These are phyloP conservation scores for Silene latifolia DNA, from an alignment of 148 eudicot species.

Conservation along the genomic window DNA sequence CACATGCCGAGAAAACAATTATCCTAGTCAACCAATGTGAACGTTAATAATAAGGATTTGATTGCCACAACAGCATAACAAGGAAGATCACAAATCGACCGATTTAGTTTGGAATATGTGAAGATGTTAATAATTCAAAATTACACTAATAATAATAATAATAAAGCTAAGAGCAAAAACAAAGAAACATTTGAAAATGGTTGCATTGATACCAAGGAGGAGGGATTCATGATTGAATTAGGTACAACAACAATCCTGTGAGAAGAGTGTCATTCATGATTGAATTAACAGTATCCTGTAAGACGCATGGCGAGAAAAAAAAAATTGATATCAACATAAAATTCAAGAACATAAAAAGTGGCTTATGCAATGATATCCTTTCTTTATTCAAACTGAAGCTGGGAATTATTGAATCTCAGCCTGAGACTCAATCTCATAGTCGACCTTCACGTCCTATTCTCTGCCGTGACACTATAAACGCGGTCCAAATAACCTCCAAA, in stretches of 20 bases:
- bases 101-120: neutral
- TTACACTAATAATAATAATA: too few species aligned
- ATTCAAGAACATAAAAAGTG: neutral
- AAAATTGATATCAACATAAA: neutral
- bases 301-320: neutral
- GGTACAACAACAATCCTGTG: conserved; percentile 92
- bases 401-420: too few species aligned
- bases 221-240: too few species aligned
- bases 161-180: neutral
- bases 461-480: too few species aligned
- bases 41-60: neutral
- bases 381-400: neutral
- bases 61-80: neutral
- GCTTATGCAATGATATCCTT: neutral
- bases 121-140: too few species aligned
- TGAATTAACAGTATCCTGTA: conserved; percentile 52
- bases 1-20: neutral
- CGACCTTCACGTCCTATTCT: too few species aligned
- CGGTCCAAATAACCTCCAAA: too few species aligned
- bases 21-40: neutral
- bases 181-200: neutral
- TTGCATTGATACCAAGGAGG: neutral
- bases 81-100: neutral
- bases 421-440: too few species aligned
- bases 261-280: conserved; percentile 83